Conservation (phyloP, 106 monocot genomes). For the Apostasia shenzhenica region DNA sequence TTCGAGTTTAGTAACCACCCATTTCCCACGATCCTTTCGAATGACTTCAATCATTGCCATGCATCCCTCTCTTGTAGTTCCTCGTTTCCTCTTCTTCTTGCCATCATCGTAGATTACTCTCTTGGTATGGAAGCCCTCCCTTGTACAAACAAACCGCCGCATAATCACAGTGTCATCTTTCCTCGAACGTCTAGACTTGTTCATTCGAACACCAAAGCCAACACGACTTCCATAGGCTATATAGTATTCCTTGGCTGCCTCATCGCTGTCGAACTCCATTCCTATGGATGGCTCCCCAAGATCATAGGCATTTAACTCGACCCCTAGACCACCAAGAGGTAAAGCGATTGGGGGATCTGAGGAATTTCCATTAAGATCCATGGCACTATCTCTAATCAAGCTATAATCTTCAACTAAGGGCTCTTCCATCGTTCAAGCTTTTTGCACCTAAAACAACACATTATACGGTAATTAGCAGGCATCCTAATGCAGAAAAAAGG, state of each 20-base stretch:
- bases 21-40: conserved; percentile 69
- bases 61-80: conserved; percentile 78
- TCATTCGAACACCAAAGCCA: conserved; percentile 82
- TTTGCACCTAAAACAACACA: conserved; percentile 1
- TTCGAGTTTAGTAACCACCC: conserved; percentile 80
- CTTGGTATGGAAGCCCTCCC: conserved; percentile 86
- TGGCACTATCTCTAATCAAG: conserved; percentile 31
- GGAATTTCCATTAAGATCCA: conserved; percentile 47
- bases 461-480: neutral
- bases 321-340: conserved; percentile 29
- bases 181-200: conserved; percentile 74
- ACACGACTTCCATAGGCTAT: conserved; percentile 58
- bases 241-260: conserved; percentile 82
- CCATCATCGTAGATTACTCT: conserved; percentile 80
- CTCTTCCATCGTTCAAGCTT: conserved; percentile 28
- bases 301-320: conserved; percentile 29
- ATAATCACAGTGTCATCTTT: conserved; percentile 88
- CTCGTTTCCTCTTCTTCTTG: conserved; percentile 82
- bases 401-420: conserved; percentile 37
- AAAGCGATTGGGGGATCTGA: conserved; percentile 26
- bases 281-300: conserved; percentile 52
- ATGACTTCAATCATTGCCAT: conserved; percentile 95
- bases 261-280: conserved; percentile 86
- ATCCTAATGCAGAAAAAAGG: no score
- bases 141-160: conserved; percentile 83